phyloP scores from a whole-genome alignment of 176 grass and related monocot species.

The Panicum miliaceum region DNA sequence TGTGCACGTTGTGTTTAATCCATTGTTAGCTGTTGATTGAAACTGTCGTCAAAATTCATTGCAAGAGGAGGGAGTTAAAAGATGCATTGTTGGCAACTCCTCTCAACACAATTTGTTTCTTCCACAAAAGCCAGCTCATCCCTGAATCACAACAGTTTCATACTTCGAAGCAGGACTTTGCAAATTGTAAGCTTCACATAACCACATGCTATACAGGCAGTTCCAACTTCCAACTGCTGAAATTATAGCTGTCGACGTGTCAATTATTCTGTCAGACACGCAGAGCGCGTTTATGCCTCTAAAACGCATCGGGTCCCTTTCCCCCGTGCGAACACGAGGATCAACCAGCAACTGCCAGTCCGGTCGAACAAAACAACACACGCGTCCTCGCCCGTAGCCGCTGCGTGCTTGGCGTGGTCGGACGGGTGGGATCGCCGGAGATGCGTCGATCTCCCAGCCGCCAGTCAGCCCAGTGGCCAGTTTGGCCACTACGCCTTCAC shows the following conservation, averaged over 20 bases:
- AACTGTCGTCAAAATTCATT: no score
- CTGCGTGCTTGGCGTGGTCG: not conserved
- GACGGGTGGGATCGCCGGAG: not conserved
- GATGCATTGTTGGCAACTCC: no score
- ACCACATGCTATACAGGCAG: not conserved
- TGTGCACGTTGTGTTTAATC: no score
- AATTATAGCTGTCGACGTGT: not conserved
- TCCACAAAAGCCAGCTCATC: no score
- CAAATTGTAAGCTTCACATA: not conserved
- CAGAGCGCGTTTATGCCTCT: not conserved
- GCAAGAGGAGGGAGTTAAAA: no score
- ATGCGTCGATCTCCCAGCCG: slow-evolving; percentile 3
- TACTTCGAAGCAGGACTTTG: not conserved
- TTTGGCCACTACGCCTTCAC: not conserved
- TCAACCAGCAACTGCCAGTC: not conserved
- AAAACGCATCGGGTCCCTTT: not conserved
- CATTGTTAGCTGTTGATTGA: no score
- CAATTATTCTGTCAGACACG: not conserved
- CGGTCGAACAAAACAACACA: not conserved
- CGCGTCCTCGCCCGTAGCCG: not conserved
- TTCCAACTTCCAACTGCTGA: not conserved
- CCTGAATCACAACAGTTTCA: no score
- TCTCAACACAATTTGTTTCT: no score
- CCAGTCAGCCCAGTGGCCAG: not conserved
- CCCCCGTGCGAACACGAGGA: not conserved